Evolutionary conservation across 805 yeast genomes (phyloP).

Genomic region (Teunomyces funiuensis): DNA sequence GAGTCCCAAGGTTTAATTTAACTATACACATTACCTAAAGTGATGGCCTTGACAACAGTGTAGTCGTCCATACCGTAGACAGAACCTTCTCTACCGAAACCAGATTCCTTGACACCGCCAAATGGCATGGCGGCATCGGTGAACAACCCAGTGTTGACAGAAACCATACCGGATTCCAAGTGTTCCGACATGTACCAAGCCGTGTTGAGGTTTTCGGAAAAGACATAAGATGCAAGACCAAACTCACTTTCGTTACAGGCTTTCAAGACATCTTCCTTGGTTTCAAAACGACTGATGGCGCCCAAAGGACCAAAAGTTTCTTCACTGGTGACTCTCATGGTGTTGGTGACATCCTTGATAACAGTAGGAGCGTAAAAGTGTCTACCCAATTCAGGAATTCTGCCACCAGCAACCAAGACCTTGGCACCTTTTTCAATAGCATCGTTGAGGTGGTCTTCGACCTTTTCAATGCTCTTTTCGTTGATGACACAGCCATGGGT

Average conservation of each 20-base stretch:
- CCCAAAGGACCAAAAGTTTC: slow-evolving; percentile 70
- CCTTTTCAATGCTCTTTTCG: slow-evolving; percentile 50
- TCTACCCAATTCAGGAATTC: slow-evolving; percentile 47
- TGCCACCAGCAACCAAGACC: slow-evolving; percentile 52
- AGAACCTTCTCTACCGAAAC: slow-evolving; percentile 72
- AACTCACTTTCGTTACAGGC: slow-evolving; percentile 55
- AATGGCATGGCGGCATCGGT: slow-evolving; percentile 57
- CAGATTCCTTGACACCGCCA: slow-evolving; percentile 65
- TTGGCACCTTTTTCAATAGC: slow-evolving; percentile 57
- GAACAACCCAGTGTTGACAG: slow-evolving; percentile 58
- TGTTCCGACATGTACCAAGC: slow-evolving; percentile 54
- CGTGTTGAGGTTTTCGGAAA: slow-evolving; percentile 51
- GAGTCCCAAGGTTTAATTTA: background rate
- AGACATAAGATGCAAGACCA: slow-evolving; percentile 63
- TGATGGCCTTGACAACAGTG: slow-evolving; percentile 50
- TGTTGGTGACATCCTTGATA: slow-evolving; percentile 49
- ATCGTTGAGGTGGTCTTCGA: slow-evolving; percentile 52
- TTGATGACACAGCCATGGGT: slow-evolving; percentile 63
- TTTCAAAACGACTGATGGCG: slow-evolving; percentile 54
- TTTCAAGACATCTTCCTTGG: slow-evolving; percentile 51
- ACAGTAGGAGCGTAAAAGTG: slow-evolving; percentile 57
- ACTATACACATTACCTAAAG: slow-evolving; percentile 44
- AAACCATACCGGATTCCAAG: slow-evolving; percentile 65
- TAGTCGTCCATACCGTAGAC: slow-evolving; percentile 63
- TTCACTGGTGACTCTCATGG: slow-evolving; percentile 51